These are phyloP conservation scores for Hevea brasiliensis DNA, from an alignment of 345 rosid species.

Conservation along the genomic window DNA sequence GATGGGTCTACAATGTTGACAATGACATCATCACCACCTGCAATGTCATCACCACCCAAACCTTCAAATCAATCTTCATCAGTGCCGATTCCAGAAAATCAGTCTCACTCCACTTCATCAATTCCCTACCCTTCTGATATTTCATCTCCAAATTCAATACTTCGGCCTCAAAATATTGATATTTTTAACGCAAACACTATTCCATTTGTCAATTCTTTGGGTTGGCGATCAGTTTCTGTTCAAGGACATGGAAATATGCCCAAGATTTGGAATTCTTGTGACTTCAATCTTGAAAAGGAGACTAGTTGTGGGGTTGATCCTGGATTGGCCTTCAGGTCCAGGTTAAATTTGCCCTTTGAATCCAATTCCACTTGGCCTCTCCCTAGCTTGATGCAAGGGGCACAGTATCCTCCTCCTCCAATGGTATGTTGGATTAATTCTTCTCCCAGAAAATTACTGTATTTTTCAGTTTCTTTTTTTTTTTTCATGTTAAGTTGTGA, in stretches of 20 bases:
- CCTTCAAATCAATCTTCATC: conserved; percentile 10
- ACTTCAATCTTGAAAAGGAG: conserved; percentile 29
- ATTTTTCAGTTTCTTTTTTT: neutral
- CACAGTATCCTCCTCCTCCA: conserved; percentile 23
- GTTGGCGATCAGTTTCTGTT: conserved; percentile 22
- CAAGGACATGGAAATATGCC: conserved; percentile 23
- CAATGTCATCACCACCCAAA: conserved; percentile 21
- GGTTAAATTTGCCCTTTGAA: conserved; percentile 31
- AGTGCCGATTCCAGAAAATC: conserved; percentile 24
- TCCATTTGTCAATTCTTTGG: neutral
- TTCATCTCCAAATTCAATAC: conserved; percentile 24
- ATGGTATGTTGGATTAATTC: conserved; percentile 24
- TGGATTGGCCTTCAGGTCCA: conserved; percentile 18
- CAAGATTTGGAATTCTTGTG: conserved; percentile 32
- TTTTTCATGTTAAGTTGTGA: too few relatives aligned
- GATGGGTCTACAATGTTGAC: conserved; percentile 27
- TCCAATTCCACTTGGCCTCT: conserved; percentile 38
- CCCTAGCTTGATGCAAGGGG: conserved; percentile 35
- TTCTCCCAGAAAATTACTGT: neutral
- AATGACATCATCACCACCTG: neutral
- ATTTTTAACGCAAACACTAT: neutral
- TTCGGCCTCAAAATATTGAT: conserved; percentile 30
- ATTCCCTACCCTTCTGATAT: conserved; percentile 24
- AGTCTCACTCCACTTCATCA: conserved; percentile 21
- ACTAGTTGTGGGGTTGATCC: conserved; percentile 37